Conservation (phyloP, 805 yeast species). For the Barnettozyma populi region DNA sequence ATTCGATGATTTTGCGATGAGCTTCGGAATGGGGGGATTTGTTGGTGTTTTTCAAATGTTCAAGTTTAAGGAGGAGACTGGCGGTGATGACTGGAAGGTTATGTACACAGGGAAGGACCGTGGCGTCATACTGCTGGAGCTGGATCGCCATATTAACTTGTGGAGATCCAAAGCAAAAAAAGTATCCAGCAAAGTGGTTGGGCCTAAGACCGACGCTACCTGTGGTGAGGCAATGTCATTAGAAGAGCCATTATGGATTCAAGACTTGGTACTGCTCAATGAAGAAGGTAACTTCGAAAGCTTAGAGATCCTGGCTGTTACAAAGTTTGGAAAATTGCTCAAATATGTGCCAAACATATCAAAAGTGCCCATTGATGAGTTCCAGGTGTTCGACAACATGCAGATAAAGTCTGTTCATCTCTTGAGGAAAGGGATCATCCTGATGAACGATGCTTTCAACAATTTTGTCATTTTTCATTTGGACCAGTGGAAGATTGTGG, state of each 20-base stretch:
- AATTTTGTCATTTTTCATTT: conserved; percentile 15
- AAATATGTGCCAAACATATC: conserved; percentile 16
- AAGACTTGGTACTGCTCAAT: conserved; percentile 15
- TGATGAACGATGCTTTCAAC: conserved; percentile 21
- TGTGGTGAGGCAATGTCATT: not conserved
- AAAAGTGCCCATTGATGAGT: conserved; percentile 20
- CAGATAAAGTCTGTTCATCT: conserved; percentile 16
- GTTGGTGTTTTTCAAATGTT: conserved; percentile 19
- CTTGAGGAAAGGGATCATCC: conserved; percentile 4
- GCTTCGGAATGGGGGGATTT: conserved; percentile 22
- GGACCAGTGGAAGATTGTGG: conserved; percentile 6
- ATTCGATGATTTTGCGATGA: conserved; percentile 21
- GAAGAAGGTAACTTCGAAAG: conserved; percentile 6
- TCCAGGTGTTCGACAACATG: conserved; percentile 17
- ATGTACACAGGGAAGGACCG: conserved; percentile 15
- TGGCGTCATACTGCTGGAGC: conserved; percentile 16
- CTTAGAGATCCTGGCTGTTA: conserved; percentile 16
- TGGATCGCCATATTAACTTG: conserved; percentile 14
- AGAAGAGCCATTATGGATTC: conserved; percentile 22
- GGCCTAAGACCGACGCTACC: not conserved
- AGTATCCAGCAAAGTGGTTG: conserved; percentile 3
- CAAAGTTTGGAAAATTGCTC: conserved; percentile 22
- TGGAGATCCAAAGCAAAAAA: conserved; percentile 21
- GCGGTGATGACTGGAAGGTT: conserved; percentile 13
- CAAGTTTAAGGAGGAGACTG: conserved; percentile 7